phyloP scores from a whole-genome alignment of 2,329 filamentous ascomycete species.

The Claviceps africana region DNA sequence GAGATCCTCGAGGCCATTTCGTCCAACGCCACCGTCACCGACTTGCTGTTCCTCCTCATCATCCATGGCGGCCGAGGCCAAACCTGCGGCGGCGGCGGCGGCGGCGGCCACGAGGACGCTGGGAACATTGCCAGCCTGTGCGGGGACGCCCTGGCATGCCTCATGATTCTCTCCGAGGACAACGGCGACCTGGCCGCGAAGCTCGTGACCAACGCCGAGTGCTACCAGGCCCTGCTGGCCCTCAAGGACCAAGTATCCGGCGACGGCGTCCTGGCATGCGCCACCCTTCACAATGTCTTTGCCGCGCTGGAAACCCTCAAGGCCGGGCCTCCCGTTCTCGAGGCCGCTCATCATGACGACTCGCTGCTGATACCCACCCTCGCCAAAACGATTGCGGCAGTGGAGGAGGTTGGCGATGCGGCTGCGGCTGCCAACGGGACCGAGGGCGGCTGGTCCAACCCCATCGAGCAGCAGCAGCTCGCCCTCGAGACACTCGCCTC shows the following conservation, averaged over 20 bases:
- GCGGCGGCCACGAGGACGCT: constrained; percentile 26
- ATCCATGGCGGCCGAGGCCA: constrained; percentile 27
- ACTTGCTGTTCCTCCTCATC: constrained; percentile 41
- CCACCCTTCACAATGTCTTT: constrained; percentile 50
- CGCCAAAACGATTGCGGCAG: constrained; percentile 17
- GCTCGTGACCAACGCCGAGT: constrained; percentile 31
- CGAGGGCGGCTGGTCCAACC: constrained; percentile 24
- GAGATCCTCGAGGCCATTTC: constrained; percentile 44
- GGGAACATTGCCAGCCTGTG: constrained; percentile 27
- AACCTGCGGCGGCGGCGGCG: constrained; percentile 24
- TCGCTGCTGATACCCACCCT: constrained; percentile 23
- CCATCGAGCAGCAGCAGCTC: constrained; percentile 34
- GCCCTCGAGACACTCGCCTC: constrained; percentile 50
- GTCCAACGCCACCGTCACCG: constrained; percentile 31
- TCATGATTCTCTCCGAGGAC: constrained; percentile 47
- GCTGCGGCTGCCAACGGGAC: constrained; percentile 15
- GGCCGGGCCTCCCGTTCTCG: constrained; percentile 12
- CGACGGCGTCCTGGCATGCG: constrained; percentile 42
- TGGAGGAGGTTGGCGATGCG: constrained; percentile 14
- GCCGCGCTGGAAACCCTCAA: constrained; percentile 20
- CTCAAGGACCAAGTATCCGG: constrained; percentile 33
- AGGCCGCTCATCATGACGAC: constrained; percentile 15
- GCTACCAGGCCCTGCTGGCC: constrained; percentile 34
- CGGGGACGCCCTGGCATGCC: constrained; percentile 37
- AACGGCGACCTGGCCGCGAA: constrained; percentile 38